Conservation (phyloP, 192 early-diverging fungal species). For the Umbelopsis sp. region DNA sequence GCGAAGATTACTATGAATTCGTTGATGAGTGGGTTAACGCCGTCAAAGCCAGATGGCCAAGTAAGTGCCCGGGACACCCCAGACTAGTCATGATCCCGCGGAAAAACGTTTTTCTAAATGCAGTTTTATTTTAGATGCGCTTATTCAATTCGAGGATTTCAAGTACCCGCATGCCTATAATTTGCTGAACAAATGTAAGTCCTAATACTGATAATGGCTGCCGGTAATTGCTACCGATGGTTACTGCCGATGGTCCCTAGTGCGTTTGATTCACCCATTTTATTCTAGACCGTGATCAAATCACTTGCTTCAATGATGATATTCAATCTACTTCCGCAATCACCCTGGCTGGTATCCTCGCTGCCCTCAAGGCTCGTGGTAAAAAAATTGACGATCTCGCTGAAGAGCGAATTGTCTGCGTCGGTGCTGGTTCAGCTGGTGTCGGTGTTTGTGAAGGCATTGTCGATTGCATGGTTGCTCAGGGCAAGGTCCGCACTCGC, state of each 20-base stretch:
- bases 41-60: conserved; percentile 55
- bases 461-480: conserved; percentile 40
- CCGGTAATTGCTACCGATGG: no score
- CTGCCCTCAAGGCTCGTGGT: conserved; percentile 36
- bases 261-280: background rate
- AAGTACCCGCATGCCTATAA: conserved; percentile 41
- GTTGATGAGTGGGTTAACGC: conserved; percentile 60
- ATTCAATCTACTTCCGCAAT: conserved; percentile 45
- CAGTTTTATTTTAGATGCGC: conserved; percentile 32
- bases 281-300: conserved; percentile 31
- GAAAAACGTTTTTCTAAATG: conserved; percentile 11
- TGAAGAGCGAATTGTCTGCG: conserved; percentile 39
- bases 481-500: conserved; percentile 38
- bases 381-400: conserved; percentile 15
- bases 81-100: background rate
- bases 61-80: conserved; percentile 32
- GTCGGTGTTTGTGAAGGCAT: conserved; percentile 47
- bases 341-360: conserved; percentile 41
- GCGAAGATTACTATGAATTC: conserved; percentile 51
- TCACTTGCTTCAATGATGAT: conserved; percentile 46
- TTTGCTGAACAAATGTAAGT: conserved; percentile 42
- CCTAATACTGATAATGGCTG: no score
- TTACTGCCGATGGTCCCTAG: no score
- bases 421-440: conserved; percentile 41
- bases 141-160: conserved; percentile 47